Base-by-base conservation (phyloP, 257 asterid species). In the Linderniella brevidens region DNA sequence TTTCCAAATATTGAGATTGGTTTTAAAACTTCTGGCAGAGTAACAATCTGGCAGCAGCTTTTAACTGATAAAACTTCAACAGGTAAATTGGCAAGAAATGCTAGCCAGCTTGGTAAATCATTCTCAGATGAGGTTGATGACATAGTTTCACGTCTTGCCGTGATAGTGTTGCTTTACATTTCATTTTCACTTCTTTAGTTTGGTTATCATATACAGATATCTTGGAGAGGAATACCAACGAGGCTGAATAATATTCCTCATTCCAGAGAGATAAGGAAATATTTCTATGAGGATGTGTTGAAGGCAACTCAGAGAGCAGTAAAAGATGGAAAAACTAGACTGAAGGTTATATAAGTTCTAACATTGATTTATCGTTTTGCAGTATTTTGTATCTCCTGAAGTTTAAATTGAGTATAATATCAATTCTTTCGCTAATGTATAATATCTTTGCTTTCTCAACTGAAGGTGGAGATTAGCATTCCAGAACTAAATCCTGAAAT, bases 401-500 rank as follows among this genome's bases (percentile, higher is more conserved):
- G 19, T 13, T 16, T 3, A 43, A 43, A 8, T 17, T 15, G 19
- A 29, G 29, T 41, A 18, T 60, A 46, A 35, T 14, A 13, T 43
- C n/a, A 43, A 11, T n/a, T 3, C 17, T 43, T 43, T 18, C n/a
- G 14, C 3, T 43, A 13, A 5, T 5, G 14, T 16, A 43, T 9
- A 8, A 13, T 13, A 43, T 43, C 9, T 12, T 12, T 15, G 18
- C 14, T 8, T 15, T 52, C 58, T 61, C 17, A 63, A 48, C 57
- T 73, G 64, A 58, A 83, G 95, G 93, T 84, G 65, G 93, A 83
- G 67, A 83, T 83, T 71, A 87, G 58, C 64, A 78, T 83, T 64
- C 97, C 97, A 10, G 97, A 87, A 75, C 80, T 87, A 57, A 87
- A 87, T 66, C 97, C 97, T 20, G 92, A 85, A 67, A 87, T 78